These are phyloP conservation scores for Leccinum longicurvipes DNA, from an alignment of 768 basidiomycete genomes.

Conservation along the genomic window DNA sequence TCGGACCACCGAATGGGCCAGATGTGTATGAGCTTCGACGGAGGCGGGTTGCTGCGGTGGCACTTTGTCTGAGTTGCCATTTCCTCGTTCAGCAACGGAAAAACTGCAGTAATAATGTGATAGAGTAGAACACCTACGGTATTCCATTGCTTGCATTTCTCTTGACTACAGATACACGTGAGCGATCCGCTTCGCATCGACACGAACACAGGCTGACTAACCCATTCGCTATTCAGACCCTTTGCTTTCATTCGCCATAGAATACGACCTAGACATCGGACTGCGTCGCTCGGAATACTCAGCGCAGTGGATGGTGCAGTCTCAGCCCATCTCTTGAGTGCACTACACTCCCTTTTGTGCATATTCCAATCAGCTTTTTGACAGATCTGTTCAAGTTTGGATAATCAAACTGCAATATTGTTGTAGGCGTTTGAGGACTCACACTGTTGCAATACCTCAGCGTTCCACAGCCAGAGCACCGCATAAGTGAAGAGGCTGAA, in stretches of 20 bases:
- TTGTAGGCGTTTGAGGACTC: constrained; percentile 21
- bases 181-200: background rate
- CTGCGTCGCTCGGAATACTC: constrained; percentile 68
- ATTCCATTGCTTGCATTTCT: constrained; percentile 70
- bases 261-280: constrained; percentile 75
- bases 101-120: background rate
- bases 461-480: constrained; percentile 71
- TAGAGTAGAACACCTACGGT: constrained; percentile 48
- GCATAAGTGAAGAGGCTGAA: constrained; percentile 43
- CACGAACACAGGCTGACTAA: constrained; percentile 30
- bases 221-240: constrained; percentile 56
- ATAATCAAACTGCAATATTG: background rate
- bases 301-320: constrained; percentile 45
- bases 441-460: constrained; percentile 78
- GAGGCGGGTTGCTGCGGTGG: constrained; percentile 44
- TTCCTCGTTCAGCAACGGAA: background rate
- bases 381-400: constrained; percentile 45
- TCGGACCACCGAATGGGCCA: constrained; percentile 71
- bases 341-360: constrained; percentile 78
- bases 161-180: constrained; percentile 40
- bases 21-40: constrained; percentile 58
- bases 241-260: constrained; percentile 61
- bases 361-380: constrained; percentile 69
- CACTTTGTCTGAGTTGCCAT: constrained; percentile 47
- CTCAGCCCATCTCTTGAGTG: constrained; percentile 57